Evolutionary conservation across 2,329 filamentous ascomycete species (phyloP), one percentile per base, ranked within the genome.

Genomic region (Aspergillus hiratsukae): DNA sequence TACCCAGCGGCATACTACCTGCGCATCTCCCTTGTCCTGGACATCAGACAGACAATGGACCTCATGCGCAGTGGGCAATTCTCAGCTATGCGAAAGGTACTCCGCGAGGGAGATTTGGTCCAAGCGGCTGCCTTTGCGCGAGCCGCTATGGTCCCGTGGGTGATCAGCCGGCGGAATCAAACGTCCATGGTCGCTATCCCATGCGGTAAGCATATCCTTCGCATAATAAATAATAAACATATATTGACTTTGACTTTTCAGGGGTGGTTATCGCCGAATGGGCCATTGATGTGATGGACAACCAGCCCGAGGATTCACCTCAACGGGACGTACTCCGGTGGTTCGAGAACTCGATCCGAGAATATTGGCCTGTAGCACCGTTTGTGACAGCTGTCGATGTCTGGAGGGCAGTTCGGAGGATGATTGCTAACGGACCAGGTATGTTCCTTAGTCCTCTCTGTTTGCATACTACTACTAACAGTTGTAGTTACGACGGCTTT

Each of bases 341-440:
- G n/a, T 46, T 46, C 17, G 43, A 46, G 21, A 25, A 46, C 43
- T 46, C 43, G 11, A 46, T 46, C 2, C 43, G 43, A 4, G 43
- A 46, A 4, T 46, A 46, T 19, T 46, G 43, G 43, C 43, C 43
- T 14, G 43, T 46, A 1, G 21, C 21, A 17, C 43, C 21, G 5
- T 46, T 46, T 25, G 10, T 23, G 14, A 25, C 43, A 3, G 23
- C 43, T 23, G 43, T 46, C 4, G 43, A 46, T 46, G 43, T 46
- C 23, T 46, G 43, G 43, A 23, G 43, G 21, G 43, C 43, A 27
- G 43, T 46, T 23, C 43, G 43, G 43, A 46, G 43, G 6, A 46
- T 46, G 14, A 46, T 46, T 7, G 10, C 43, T 3, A 46, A 46
- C n/a, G 43, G 43, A 23, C 43, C 43, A 46, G 43, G 43, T 46